Conservation (phyloP, 2,329 filamentous ascomycete species). For the Pestalotiopsis fici region DNA sequence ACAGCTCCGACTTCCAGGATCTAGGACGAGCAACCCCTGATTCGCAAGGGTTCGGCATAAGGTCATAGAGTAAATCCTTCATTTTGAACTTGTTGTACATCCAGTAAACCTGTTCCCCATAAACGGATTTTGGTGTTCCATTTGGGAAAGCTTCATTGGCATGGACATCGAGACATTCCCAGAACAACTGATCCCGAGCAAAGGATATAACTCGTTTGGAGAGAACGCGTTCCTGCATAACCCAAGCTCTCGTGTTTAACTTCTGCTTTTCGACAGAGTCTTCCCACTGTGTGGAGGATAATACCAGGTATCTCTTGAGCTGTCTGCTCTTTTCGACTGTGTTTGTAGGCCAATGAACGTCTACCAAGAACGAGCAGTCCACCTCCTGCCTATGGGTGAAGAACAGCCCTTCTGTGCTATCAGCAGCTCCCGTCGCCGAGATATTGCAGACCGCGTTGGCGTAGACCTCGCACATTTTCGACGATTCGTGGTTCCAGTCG, state of each 20-base stretch:
- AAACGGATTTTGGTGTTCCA: not conserved
- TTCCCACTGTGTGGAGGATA: not conserved
- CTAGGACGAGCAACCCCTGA: not conserved
- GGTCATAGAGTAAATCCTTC: not conserved
- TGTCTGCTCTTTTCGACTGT: not conserved
- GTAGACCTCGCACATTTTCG: not conserved
- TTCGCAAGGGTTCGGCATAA: not conserved
- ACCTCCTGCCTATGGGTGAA: not conserved
- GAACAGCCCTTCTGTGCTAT: not conserved
- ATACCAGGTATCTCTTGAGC: not conserved
- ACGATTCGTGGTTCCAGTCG: not conserved
- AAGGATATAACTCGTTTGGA: not conserved
- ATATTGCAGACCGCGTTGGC: not conserved
- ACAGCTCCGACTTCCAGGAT: not conserved
- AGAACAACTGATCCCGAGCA: not conserved
- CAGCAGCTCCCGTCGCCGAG: not conserved
- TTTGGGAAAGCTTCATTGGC: not conserved
- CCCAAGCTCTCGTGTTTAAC: not conserved
- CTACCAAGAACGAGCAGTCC: not conserved
- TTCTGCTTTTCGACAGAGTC: not conserved
- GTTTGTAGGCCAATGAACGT: not conserved
- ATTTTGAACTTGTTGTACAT: not conserved
- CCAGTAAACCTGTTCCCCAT: not conserved
- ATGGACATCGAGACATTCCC: not conserved
- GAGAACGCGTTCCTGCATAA: not conserved